Percentiles rank a stretch among this genome's conserved stretches.
Evolutionary conservation across 169 alveolate genomes (phyloP).

Genomic region (Besnoitia besnoiti): DNA sequence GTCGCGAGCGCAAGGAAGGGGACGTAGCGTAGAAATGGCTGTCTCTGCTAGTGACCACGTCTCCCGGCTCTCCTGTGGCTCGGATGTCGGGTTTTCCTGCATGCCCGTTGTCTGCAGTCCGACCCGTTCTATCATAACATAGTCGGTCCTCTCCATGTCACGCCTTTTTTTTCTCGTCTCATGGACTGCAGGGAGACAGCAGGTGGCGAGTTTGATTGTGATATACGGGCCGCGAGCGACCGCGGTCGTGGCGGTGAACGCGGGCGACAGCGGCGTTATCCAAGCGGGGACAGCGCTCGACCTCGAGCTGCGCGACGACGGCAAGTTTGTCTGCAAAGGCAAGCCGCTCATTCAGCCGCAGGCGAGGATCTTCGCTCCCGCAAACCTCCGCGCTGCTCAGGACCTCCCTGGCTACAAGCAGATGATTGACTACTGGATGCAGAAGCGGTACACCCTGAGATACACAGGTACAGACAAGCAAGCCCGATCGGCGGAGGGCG

Average conservation of each 20-base stretch:
- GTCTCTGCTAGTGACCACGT: no score
- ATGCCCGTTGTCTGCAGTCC: no score
- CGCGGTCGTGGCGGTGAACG: constrained; percentile 51
- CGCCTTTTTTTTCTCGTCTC: background rate
- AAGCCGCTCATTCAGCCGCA: background rate
- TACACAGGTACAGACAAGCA: constrained; percentile 70
- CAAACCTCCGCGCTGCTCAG: constrained; percentile 81
- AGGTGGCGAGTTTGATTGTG: constrained; percentile 62
- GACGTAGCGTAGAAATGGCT: no score
- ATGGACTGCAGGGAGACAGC: constrained; percentile 69
- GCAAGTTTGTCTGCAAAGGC: constrained; percentile 9
- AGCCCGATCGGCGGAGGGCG: background rate
- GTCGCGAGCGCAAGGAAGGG: no score
- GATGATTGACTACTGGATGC: constrained; percentile 80
- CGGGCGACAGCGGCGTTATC: background rate
- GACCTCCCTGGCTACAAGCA: constrained; percentile 78
- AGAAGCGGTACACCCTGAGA: constrained; percentile 79
- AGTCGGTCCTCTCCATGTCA: no score
- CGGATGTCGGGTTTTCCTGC: no score
- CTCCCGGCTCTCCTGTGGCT: no score
- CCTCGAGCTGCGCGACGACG: background rate
- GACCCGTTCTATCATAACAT: no score
- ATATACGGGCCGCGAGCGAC: constrained; percentile 72
- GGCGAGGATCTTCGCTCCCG: constrained; percentile 87
- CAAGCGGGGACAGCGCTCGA: background rate